A percentile compares a stretch with the other conserved stretches of the same genome.
These are phyloP conservation scores for Scleroderma citrinum DNA, from an alignment of 768 basidiomycete genomes.

Conservation along the genomic window DNA sequence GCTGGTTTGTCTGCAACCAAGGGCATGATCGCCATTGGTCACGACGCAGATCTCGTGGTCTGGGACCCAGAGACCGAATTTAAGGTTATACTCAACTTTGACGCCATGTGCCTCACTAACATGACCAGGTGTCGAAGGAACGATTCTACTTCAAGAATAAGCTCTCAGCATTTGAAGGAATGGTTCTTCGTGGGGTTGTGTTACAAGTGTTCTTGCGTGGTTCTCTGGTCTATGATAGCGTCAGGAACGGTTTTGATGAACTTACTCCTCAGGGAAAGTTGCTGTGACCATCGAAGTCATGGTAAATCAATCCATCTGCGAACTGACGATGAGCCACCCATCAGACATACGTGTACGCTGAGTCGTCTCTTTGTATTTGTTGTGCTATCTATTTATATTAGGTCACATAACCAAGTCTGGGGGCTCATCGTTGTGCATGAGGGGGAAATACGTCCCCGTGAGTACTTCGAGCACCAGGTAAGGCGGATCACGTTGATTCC, in stretches of 20 bases:
- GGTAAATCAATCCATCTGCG: not conserved
- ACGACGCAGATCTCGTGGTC: conserved; percentile 82
- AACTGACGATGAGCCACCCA: too few relatives aligned
- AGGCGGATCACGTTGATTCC: too few relatives aligned
- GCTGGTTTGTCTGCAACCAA: conserved; percentile 67
- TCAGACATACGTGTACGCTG: too few relatives aligned
- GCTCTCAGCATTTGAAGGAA: conserved; percentile 82
- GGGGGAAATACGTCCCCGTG: too few relatives aligned
- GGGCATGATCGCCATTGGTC: conserved; percentile 66
- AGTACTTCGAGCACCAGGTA: too few relatives aligned
- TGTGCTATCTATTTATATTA: too few relatives aligned
- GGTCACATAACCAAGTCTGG: too few relatives aligned
- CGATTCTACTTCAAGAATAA: conserved; percentile 89
- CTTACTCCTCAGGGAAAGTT: conserved; percentile 33
- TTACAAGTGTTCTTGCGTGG: conserved; percentile 80
- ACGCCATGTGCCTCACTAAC: conserved; percentile 1
- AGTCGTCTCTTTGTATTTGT: too few relatives aligned
- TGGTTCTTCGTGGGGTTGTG: conserved; percentile 63
- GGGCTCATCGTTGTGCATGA: too few relatives aligned
- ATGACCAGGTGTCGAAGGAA: conserved; percentile 62
- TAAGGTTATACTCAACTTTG: conserved; percentile 25
- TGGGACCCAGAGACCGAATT: conserved; percentile 63
- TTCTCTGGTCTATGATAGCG: conserved; percentile 50
- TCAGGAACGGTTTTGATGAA: conserved; percentile 31
- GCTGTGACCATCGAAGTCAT: conserved; percentile 19